phyloP scores from a whole-genome alignment of 2,329 filamentous ascomycete genomes.

The Neofusicoccum sp. region DNA sequence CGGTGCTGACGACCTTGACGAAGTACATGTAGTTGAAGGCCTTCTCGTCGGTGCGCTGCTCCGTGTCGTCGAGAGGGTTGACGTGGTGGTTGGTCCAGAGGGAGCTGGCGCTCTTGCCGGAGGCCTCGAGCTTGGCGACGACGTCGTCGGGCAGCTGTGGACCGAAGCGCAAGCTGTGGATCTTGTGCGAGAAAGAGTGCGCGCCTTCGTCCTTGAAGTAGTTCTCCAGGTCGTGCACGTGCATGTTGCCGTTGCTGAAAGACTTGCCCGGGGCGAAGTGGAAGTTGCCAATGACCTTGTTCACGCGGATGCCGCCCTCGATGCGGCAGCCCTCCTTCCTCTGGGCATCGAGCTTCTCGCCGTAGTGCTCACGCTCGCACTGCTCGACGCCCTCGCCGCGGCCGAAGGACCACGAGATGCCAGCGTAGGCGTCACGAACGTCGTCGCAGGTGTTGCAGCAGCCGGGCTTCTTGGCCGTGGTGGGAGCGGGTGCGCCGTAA shows the following conservation, averaged over 20 bases:
- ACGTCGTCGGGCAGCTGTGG: constrained; percentile 80
- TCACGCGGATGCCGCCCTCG: constrained; percentile 87
- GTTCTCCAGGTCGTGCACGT: constrained; percentile 95
- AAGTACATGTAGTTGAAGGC: constrained; percentile 99
- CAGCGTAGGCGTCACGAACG: constrained; percentile 89
- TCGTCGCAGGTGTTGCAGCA: constrained; percentile 98
- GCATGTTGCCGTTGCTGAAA: constrained; percentile 95
- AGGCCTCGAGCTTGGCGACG: constrained; percentile 51
- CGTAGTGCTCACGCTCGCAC: constrained; percentile 91
- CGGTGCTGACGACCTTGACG: constrained; percentile 95
- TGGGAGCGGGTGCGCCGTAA: constrained; percentile 77
- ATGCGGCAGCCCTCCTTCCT: constrained; percentile 91
- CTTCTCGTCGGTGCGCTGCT: constrained; percentile 74
- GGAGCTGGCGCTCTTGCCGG: constrained; percentile 54
- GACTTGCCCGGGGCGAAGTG: constrained; percentile 94
- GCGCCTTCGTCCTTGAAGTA: constrained; percentile 74
- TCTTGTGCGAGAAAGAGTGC: constrained; percentile 85
- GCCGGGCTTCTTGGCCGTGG: constrained; percentile 70
- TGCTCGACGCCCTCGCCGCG: constrained; percentile 91
- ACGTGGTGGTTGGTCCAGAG: constrained; percentile 84
- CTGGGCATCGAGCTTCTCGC: constrained; percentile 82
- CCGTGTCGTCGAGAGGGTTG: constrained; percentile 82
- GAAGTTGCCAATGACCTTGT: constrained; percentile 99
- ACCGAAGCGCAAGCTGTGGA: constrained; percentile 89
- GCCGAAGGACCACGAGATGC: constrained; percentile 89